Base-by-base conservation (phyloP, 306 rosid genomes). In the Acacia melanoxylon region DNA sequence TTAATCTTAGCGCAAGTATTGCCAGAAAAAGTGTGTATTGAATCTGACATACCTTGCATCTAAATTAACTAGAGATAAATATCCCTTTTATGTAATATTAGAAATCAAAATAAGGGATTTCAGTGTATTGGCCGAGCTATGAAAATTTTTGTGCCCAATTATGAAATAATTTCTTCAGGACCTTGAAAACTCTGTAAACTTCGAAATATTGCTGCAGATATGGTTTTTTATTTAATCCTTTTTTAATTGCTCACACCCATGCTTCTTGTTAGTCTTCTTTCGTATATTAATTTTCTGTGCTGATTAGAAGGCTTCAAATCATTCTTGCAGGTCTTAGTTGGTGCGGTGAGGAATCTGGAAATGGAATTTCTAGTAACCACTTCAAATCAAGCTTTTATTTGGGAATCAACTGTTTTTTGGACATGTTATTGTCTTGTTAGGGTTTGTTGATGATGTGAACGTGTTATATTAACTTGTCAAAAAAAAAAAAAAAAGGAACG, bases 351-450 rank as follows among this genome's bases (percentile, higher is more conserved):
- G 85, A 41, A 40, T 68, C 66, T 49, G 77, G 82, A 73, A 70
- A 6, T 75, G 51, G 82, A 65, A 33, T 51, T 45, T 77, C n/a
- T 29, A 4, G 67, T 35, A 73, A 67, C 44, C 75, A 44, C 72
- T 40, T 84, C 65, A 68, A 77, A 73, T 72, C 77, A 63, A 41
- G 65, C 75, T 67, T 79, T 62, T 83, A 44, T 68, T 49, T 52
- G 70, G 19, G 76, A 74, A 49, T 78, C 72, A 40, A 78, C 73
- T 59, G 76, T 79, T 77, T 68, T 76, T 54, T 88, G 91, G 75
- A 79, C 78, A 52, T 68, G 56, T 19, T 20, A 1, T 48, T 75
- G 76, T 72, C 75, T 54, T 71, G 59, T 58, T 71, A 33, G 79
- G 82, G 24, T 15, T 67, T 86, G 78, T 58, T 71, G 58, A 71